Percentiles rank a stretch among this genome's conserved stretches.
Conservation (phyloP, 1,284 basidiomycete species). For the Ceratobasidium sp. region DNA sequence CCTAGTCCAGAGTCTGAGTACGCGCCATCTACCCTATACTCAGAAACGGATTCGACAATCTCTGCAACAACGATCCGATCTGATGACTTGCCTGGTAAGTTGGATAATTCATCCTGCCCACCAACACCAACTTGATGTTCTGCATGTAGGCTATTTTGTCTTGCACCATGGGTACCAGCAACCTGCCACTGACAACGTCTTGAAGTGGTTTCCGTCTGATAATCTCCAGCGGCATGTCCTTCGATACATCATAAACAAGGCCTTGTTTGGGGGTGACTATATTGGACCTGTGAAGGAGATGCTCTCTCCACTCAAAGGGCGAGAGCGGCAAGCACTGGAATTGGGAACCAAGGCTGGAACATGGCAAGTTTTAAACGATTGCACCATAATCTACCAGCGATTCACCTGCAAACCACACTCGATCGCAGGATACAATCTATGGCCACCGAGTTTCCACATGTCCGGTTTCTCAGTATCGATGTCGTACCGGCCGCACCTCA, state of each 20-base stretch:
- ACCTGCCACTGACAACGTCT: background rate
- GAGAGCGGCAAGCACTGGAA: background rate
- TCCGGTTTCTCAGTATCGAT: background rate
- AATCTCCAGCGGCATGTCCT: background rate
- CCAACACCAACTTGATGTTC: background rate
- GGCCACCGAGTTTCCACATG: background rate
- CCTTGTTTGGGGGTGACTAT: background rate
- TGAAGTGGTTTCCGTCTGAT: background rate
- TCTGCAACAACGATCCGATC: conserved; percentile 1
- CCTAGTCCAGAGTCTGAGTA: background rate
- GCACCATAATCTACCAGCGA: background rate
- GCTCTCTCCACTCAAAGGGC: background rate
- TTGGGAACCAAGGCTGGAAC: background rate
- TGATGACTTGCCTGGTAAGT: background rate
- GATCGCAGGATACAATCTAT: background rate
- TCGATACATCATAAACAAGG: background rate
- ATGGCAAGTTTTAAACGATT: background rate
- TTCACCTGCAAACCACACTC: background rate
- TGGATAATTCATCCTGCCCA: background rate
- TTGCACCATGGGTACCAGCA: background rate
- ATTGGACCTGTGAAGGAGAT: background rate
- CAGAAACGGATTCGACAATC: background rate
- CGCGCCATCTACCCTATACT: background rate
- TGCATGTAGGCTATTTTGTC: conserved; percentile 2
- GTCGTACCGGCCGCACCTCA: background rate